Evolutionary conservation across 768 basidiomycete species (phyloP).

Genomic region (Cyathus striatus): DNA sequence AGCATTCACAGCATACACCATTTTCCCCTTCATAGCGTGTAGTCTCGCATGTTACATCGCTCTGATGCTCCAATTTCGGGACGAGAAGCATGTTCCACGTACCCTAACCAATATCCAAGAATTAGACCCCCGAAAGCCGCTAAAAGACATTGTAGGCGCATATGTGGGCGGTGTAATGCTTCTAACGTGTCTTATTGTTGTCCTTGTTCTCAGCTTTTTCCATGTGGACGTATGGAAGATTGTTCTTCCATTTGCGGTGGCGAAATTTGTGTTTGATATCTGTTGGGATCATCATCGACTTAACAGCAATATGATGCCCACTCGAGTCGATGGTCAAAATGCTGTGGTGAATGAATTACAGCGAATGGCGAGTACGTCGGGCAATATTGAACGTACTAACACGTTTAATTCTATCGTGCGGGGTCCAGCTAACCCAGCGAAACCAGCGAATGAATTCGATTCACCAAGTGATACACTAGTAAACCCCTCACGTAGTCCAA

Average conservation of each 20-base stretch:
- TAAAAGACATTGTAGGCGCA: constrained; percentile 73
- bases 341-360: constrained; percentile 23
- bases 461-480: too few relatives aligned
- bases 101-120: constrained; percentile 28
- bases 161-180: constrained; percentile 68
- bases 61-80: constrained; percentile 56
- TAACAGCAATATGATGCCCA: constrained; percentile 13
- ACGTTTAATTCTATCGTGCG: constrained; percentile 13
- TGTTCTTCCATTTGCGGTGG: constrained; percentile 71
- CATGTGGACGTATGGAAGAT: constrained; percentile 82
- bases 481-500: too few relatives aligned
- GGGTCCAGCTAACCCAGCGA: too few relatives aligned
- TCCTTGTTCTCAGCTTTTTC: constrained; percentile 73
- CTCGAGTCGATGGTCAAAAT: constrained; percentile 10
- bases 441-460: too few relatives aligned
- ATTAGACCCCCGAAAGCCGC: constrained; percentile 50
- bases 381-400: constrained; percentile 9
- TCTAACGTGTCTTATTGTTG: constrained; percentile 58
- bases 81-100: constrained; percentile 48
- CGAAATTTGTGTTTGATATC: constrained; percentile 68
- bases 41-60: constrained; percentile 55
- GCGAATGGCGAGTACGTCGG: constrained; percentile 16
- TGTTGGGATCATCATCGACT: constrained; percentile 51
- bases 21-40: constrained; percentile 74
- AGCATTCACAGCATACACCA: constrained; percentile 77